phyloP scores from a whole-genome alignment of 73 alveolate species.

The Paramecium sexaurelia region DNA sequence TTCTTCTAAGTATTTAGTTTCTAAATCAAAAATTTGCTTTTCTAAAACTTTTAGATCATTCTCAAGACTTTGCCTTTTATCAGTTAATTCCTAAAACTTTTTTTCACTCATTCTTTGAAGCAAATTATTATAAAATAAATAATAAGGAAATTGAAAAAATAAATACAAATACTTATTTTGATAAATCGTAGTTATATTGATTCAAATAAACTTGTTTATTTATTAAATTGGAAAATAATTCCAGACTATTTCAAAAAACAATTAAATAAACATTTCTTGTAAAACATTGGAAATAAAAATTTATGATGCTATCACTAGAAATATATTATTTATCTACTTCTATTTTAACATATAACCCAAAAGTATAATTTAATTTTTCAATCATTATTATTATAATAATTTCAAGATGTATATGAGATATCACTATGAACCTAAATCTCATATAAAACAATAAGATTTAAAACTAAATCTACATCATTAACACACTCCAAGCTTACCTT shows the following conservation, averaged over 20 bases:
- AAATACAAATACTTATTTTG: not conserved
- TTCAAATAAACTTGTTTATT: too few relatives aligned
- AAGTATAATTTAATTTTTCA: not conserved
- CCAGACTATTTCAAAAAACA: too few relatives aligned
- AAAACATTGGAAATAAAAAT: too few relatives aligned
- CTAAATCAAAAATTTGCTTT: constrained; percentile 26
- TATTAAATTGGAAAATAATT: too few relatives aligned
- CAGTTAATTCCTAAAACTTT: not conserved
- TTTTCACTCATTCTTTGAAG: not conserved
- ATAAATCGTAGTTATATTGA: too few relatives aligned
- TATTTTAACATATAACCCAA: not conserved
- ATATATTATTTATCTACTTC: too few relatives aligned
- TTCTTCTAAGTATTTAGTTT: constrained; percentile 34
- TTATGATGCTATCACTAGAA: too few relatives aligned
- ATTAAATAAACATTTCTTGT: too few relatives aligned
- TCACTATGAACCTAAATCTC: not conserved
- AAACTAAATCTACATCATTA: not conserved
- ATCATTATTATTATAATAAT: not conserved
- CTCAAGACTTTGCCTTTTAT: not conserved
- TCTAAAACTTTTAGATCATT: constrained; percentile 3
- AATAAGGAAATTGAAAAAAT: not conserved
- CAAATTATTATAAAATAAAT: not conserved
- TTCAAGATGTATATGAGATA: constrained; percentile 32
- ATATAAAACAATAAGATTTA: not conserved
- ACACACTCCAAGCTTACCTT: not conserved